Conservation (phyloP, 176 grass and related monocot species). For the Themeda triandra region DNA sequence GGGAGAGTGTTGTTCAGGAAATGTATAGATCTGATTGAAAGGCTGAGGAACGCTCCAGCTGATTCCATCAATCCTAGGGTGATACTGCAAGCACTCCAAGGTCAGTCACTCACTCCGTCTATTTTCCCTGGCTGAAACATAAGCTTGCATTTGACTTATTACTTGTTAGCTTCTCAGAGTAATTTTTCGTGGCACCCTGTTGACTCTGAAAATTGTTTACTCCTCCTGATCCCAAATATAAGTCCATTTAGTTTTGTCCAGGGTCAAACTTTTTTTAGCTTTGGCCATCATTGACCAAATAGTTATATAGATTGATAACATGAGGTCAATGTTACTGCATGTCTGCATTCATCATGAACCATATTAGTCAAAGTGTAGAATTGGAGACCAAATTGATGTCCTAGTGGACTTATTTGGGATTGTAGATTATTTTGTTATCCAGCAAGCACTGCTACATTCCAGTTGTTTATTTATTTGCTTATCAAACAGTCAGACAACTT, state of each 20-base stretch:
- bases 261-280: background rate
- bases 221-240: background rate
- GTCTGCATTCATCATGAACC: background rate
- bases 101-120: constrained; percentile 26
- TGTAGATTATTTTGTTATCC: background rate
- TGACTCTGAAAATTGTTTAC: background rate
- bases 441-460: background rate
- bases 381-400: background rate
- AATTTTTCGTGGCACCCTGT: background rate
- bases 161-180: background rate
- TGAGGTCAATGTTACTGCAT: background rate
- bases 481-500: background rate
- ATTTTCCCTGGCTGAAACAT: background rate
- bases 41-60: constrained; percentile 49
- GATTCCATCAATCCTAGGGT: constrained; percentile 76
- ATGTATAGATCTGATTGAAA: constrained; percentile 72
- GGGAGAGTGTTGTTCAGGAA: constrained; percentile 78
- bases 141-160: background rate
- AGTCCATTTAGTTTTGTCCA: background rate
- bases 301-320: background rate
- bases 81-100: constrained; percentile 78
- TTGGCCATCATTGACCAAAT: background rate
- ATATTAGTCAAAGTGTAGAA: background rate
- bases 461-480: background rate
- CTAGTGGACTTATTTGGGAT: background rate